Conservation (phyloP, 108 stramenopile species). For the Skeletonema costatum region DNA sequence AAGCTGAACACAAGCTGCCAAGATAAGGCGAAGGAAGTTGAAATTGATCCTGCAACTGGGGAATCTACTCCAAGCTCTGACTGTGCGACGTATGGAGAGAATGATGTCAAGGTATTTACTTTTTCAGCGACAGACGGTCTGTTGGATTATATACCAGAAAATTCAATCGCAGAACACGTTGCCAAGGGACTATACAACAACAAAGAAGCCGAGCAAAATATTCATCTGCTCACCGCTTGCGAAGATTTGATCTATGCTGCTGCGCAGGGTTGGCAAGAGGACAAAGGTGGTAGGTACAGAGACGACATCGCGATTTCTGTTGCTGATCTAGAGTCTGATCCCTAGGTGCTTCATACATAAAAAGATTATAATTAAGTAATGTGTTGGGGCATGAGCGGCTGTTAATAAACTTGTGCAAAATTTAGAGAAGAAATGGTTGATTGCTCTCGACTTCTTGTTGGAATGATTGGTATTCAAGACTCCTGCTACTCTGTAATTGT, state of each 20-base stretch:
- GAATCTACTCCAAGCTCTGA: slow-evolving; percentile 12
- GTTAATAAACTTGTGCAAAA: background rate
- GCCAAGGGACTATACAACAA: slow-evolving; percentile 60
- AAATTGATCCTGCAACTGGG: slow-evolving; percentile 44
- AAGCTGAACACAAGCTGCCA: slow-evolving; percentile 24
- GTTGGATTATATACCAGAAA: slow-evolving; percentile 67
- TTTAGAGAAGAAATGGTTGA: slow-evolving; percentile 33
- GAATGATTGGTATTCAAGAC: slow-evolving; percentile 30
- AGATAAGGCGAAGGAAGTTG: slow-evolving; percentile 11
- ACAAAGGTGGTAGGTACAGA: slow-evolving; percentile 66
- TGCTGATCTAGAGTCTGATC: slow-evolving; percentile 29
- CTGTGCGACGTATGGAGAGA: slow-evolving; percentile 36
- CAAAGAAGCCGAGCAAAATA: background rate
- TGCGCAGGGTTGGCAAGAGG: slow-evolving; percentile 73
- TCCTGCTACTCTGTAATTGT: background rate
- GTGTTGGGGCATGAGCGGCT: background rate
- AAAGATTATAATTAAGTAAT: background rate
- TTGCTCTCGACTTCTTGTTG: slow-evolving; percentile 26
- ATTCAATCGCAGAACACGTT: slow-evolving; percentile 59
- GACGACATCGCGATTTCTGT: slow-evolving; percentile 87
- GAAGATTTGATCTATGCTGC: slow-evolving; percentile 71
- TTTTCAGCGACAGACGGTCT: slow-evolving; percentile 87
- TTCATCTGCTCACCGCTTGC: slow-evolving; percentile 59
- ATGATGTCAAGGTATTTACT: slow-evolving; percentile 73
- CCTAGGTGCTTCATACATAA: background rate